phyloP scores from a whole-genome alignment of 176 grass and related monocot genomes.

The Avena atlantica region DNA sequence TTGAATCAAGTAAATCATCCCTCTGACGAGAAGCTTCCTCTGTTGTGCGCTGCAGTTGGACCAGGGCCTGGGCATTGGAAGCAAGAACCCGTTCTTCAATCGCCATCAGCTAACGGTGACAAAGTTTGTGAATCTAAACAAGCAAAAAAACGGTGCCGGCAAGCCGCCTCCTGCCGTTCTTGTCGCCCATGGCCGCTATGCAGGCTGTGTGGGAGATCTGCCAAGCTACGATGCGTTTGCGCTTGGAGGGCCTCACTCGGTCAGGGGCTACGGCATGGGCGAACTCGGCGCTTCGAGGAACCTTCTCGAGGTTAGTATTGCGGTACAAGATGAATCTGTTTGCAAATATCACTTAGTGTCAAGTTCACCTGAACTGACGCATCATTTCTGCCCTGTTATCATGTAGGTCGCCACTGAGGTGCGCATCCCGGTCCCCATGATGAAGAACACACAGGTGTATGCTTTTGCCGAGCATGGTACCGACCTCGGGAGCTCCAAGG shows the following conservation, averaged over 20 bases:
- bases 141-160: conserved; percentile 72
- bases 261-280: conserved; percentile 86
- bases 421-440: conserved; percentile 54
- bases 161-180: conserved; percentile 76
- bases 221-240: conserved; percentile 92
- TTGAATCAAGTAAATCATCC: background rate
- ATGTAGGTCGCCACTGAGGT: conserved; percentile 82
- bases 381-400: background rate
- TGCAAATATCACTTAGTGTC: background rate
- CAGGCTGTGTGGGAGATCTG: conserved; percentile 87
- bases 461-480: conserved; percentile 87
- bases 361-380: background rate
- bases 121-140: conserved; percentile 88
- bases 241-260: conserved; percentile 92
- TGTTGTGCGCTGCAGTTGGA: conserved; percentile 66
- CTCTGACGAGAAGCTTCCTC: conserved; percentile 31
- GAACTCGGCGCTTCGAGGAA: conserved; percentile 91
- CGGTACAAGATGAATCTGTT: background rate
- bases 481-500: conserved; percentile 93
- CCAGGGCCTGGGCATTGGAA: conserved; percentile 94
- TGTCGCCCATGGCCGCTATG: conserved; percentile 90
- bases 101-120: conserved; percentile 87
- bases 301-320: conserved; percentile 83
- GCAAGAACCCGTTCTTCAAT: conserved; percentile 93
- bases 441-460: conserved; percentile 82